phyloP scores from a whole-genome alignment of 768 basidiomycete species.

The Trametes cinnabarina region DNA sequence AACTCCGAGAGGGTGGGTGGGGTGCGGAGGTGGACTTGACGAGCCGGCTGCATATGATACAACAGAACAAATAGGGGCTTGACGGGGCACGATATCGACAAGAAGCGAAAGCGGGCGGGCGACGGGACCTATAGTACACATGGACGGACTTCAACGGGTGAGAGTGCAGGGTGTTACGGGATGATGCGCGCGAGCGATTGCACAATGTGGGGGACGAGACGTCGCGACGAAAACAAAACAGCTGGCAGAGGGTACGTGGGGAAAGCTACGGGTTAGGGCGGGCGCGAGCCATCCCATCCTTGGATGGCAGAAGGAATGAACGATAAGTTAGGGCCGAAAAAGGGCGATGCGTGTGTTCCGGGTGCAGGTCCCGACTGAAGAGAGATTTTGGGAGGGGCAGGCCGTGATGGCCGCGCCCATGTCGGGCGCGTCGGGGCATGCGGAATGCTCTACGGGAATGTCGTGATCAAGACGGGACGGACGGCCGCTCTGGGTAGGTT shows the following conservation, averaged over 20 bases:
- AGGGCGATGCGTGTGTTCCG: no score
- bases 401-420: not conserved
- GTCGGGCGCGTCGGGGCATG: not conserved
- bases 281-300: no score
- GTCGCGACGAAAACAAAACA: no score
- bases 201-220: not conserved
- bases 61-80: not conserved
- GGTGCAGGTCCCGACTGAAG: no score
- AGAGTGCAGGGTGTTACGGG: not conserved
- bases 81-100: not conserved
- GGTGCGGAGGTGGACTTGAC: not conserved
- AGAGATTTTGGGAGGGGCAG: no score
- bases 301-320: not conserved
- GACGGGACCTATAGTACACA: not conserved
- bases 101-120: not conserved
- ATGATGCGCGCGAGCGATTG: not conserved
- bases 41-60: not conserved
- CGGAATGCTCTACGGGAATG: not conserved
- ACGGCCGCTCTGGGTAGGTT: no score
- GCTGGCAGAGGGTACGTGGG: no score
- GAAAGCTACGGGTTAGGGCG: no score
- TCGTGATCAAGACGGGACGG: not conserved
- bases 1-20: not conserved
- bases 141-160: not conserved
- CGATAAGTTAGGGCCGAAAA: slow-evolving; percentile 4